phyloP scores from a whole-genome alignment of 176 grass and related monocot species.

The Stipa capillata region DNA sequence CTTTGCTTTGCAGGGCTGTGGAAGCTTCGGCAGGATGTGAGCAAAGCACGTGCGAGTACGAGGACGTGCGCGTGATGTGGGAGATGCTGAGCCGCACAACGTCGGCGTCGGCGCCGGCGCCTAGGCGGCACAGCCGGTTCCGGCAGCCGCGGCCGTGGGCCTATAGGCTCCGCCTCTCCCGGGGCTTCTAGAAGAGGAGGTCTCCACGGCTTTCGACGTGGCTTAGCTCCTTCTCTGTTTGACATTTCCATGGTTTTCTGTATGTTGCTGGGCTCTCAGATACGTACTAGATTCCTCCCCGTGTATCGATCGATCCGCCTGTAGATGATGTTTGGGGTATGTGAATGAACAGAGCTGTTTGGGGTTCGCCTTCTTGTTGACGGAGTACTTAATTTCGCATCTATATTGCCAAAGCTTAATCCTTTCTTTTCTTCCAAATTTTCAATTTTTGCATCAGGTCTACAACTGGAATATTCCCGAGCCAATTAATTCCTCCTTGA shows the following conservation, averaged over 20 bases:
- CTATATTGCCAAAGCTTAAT: neutral
- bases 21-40: slow-evolving; percentile 87
- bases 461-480: neutral
- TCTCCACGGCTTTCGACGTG: neutral
- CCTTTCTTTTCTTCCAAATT: neutral
- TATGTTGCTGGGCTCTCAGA: slow-evolving; percentile 17
- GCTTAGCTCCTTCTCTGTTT: neutral
- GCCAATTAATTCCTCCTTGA: neutral
- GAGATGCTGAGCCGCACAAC: slow-evolving; percentile 78
- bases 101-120: neutral
- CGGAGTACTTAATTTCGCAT: neutral
- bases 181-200: slow-evolving; percentile 61
- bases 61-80: slow-evolving; percentile 99
- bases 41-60: slow-evolving; percentile 99
- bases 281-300: slow-evolving; percentile 51
- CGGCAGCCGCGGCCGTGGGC: slow-evolving; percentile 37
- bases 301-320: slow-evolving; percentile 10
- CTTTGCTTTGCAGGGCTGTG: slow-evolving; percentile 42
- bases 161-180: slow-evolving; percentile 31
- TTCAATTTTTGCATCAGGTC: neutral
- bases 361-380: neutral
- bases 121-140: slow-evolving; percentile 20
- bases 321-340: slow-evolving; percentile 33
- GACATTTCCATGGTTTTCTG: neutral
- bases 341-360: slow-evolving; percentile 54